phyloP scores from a whole-genome alignment of 768 basidiomycete species.

The Tricholoma flavovirens region DNA sequence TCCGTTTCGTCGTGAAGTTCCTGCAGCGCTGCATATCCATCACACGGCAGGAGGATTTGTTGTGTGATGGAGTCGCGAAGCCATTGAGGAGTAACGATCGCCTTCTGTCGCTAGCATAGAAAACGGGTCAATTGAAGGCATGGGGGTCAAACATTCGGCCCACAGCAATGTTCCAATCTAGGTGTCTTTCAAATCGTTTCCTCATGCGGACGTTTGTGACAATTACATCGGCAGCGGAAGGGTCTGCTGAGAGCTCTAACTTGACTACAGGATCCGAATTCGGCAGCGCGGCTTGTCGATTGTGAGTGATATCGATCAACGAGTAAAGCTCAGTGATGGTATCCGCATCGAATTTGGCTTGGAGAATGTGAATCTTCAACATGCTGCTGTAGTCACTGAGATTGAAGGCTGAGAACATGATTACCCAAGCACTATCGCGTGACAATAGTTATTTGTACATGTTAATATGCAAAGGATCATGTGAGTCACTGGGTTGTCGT shows the following conservation, averaged over 20 bases:
- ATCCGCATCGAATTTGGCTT: conserved; percentile 30
- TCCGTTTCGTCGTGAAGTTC: conserved; percentile 44
- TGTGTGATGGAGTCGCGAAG: conserved; percentile 50
- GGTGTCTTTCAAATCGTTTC: conserved; percentile 63
- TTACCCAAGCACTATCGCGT: no score
- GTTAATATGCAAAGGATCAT: not conserved
- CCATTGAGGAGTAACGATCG: conserved; percentile 70
- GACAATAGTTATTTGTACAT: not conserved
- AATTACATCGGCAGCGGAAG: conserved; percentile 54
- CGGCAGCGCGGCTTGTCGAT: not conserved
- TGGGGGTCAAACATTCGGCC: conserved; percentile 17
- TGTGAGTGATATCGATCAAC: conserved; percentile 18
- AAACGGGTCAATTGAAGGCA: conserved; percentile 1
- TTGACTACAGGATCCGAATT: conserved; percentile 2
- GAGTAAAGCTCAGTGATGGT: conserved; percentile 31
- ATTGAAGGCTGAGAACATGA: not conserved
- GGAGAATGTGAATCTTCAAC: conserved; percentile 33
- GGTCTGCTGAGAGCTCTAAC: conserved; percentile 32
- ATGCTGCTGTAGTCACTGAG: no score
- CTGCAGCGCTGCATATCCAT: conserved; percentile 49
- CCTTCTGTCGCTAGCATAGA: conserved; percentile 49
- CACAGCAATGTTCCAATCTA: conserved; percentile 62
- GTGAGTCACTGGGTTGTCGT: not conserved
- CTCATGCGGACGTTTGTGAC: conserved; percentile 63
- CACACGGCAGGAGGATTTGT: conserved; percentile 42